These are phyloP conservation scores for Coemansia sp. DNA, from an alignment of 192 early-diverging fungal genomes.

Conservation along the genomic window DNA sequence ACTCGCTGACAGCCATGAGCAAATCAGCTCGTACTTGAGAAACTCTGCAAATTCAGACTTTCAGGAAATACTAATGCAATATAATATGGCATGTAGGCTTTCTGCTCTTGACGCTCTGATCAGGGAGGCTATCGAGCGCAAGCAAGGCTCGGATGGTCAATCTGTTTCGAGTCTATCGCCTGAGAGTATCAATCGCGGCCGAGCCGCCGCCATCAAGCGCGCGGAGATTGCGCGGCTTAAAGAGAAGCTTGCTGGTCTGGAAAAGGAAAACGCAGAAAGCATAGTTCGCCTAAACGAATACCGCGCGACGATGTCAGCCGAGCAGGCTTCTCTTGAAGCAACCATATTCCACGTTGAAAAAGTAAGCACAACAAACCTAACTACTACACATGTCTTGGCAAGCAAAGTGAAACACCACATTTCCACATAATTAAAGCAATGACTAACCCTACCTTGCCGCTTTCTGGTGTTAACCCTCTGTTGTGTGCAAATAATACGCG, in stretches of 20 bases:
- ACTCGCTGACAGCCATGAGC: constrained; percentile 49
- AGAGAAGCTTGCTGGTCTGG: constrained; percentile 20
- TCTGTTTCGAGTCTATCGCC: constrained; percentile 36
- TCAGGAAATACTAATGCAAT: constrained; percentile 54
- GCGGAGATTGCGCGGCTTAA: constrained; percentile 38
- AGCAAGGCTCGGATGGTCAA: constrained; percentile 5
- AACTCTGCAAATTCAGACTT: constrained; percentile 54
- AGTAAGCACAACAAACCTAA: neutral
- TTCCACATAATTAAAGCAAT: too few relatives aligned
- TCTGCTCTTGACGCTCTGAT: constrained; percentile 41
- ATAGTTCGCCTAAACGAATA: constrained; percentile 16
- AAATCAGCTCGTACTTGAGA: constrained; percentile 48
- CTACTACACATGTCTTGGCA: neutral
- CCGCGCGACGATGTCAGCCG: constrained; percentile 16
- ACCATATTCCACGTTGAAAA: constrained; percentile 19
- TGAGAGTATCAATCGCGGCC: constrained; percentile 42
- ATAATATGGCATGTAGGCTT: constrained; percentile 45
- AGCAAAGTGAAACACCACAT: neutral
- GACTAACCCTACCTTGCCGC: too few relatives aligned
- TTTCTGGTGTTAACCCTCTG: neutral
- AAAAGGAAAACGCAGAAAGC: constrained; percentile 25
- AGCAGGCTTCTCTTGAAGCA: constrained; percentile 18
- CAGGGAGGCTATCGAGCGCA: constrained; percentile 35
- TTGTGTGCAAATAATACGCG: neutral
- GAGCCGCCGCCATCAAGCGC: constrained; percentile 41